phyloP scores from a whole-genome alignment of 768 basidiomycete species.

The Boletus bicolor region DNA sequence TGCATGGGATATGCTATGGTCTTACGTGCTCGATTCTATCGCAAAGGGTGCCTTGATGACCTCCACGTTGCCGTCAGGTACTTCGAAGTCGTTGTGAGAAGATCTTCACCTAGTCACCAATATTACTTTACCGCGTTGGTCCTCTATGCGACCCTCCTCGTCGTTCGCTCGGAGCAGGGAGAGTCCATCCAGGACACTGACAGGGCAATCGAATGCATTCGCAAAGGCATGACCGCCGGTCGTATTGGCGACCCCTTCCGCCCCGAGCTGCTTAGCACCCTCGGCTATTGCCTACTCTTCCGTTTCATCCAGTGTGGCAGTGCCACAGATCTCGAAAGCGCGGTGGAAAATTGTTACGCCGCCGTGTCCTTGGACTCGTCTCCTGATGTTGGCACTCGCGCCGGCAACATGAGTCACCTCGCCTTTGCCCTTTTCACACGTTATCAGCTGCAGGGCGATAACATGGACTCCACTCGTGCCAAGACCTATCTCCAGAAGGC shows the following conservation, averaged over 20 bases:
- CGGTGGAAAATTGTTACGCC: conserved; percentile 16
- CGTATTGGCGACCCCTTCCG: neutral
- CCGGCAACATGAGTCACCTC: conserved; percentile 8
- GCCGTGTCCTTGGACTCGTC: conserved; percentile 9
- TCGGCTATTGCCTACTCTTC: conserved; percentile 11
- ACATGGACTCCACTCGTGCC: conserved; percentile 19
- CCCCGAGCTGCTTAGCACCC: conserved; percentile 1
- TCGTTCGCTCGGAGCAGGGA: conserved; percentile 7
- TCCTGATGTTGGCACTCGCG: neutral
- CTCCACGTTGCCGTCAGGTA: conserved; percentile 13
- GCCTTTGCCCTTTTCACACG: conserved; percentile 19
- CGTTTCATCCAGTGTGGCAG: conserved; percentile 23
- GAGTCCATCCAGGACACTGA: conserved; percentile 17
- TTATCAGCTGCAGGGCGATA: conserved; percentile 18
- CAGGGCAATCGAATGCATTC: conserved; percentile 10
- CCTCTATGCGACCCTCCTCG: conserved; percentile 12
- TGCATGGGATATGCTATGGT: conserved; percentile 7
- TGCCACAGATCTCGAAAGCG: conserved; percentile 24
- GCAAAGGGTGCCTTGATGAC: conserved; percentile 11
- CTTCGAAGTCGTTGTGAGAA: conserved; percentile 1
- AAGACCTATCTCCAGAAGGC: conserved; percentile 14
- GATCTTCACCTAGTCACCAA: conserved; percentile 5
- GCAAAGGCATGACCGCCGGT: conserved; percentile 7
- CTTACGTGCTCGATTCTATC: conserved; percentile 4
- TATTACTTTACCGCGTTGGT: neutral